Conservation (phyloP, 371 early-diverging fungal species). For the Gilbertella persicaria region DNA sequence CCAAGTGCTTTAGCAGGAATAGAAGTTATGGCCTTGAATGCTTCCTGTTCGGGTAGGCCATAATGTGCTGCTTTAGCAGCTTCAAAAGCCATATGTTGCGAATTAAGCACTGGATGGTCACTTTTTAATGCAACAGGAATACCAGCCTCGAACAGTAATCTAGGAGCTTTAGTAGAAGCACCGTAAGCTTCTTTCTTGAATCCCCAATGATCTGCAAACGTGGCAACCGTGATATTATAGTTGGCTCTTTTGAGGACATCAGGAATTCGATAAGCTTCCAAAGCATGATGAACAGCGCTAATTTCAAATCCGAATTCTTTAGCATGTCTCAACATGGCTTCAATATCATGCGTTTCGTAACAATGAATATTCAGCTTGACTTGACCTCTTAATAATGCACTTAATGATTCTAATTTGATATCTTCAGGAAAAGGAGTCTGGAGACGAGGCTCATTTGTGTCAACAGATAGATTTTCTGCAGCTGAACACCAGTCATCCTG, state of each 20-base stretch:
- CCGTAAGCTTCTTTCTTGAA: slow-evolving; percentile 80
- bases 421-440: slow-evolving; percentile 51
- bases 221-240: slow-evolving; percentile 59
- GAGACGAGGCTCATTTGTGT: neutral
- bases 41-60: slow-evolving; percentile 58
- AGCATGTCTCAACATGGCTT: slow-evolving; percentile 64
- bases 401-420: slow-evolving; percentile 49
- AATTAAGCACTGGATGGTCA: slow-evolving; percentile 77
- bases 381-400: slow-evolving; percentile 62
- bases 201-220: slow-evolving; percentile 71
- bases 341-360: slow-evolving; percentile 58
- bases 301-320: slow-evolving; percentile 69
- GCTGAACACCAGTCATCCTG: slow-evolving; percentile 80
- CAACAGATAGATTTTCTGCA: slow-evolving; percentile 25
- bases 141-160: slow-evolving; percentile 65
- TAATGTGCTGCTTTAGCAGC: slow-evolving; percentile 74
- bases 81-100: slow-evolving; percentile 71
- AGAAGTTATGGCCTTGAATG: slow-evolving; percentile 70
- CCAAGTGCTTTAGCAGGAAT: slow-evolving; percentile 75
- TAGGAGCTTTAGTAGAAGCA: slow-evolving; percentile 57
- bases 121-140: slow-evolving; percentile 74
- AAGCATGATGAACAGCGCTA: slow-evolving; percentile 70
- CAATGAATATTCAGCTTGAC: slow-evolving; percentile 68
- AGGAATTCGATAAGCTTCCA: slow-evolving; percentile 67
- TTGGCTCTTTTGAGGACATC: slow-evolving; percentile 53